Percentiles rank a stretch among this genome's conserved stretches.
Conservation (phyloP, 306 rosid species). For the Sicyos baderoa region DNA sequence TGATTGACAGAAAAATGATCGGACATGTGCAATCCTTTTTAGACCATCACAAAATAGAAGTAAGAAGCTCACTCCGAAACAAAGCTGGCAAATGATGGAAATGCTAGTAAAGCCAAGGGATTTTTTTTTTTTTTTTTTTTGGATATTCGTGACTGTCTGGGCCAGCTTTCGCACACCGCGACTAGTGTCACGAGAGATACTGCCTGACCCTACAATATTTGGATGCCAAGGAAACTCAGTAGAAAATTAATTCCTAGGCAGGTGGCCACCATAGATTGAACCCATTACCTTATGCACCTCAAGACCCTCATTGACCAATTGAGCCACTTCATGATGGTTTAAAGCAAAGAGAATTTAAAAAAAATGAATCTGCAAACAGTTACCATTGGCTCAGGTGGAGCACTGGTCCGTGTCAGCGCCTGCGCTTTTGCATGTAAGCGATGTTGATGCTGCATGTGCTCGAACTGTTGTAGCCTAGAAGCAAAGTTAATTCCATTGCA, state of each 20-base stretch:
- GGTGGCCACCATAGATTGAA: too few relatives aligned
- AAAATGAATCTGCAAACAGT: background rate
- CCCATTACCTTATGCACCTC: too few relatives aligned
- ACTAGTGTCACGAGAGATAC: too few relatives aligned
- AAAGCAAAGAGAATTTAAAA: too few relatives aligned
- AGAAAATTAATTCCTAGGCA: too few relatives aligned
- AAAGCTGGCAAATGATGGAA: background rate
- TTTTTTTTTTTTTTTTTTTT: too few relatives aligned
- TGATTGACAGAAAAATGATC: background rate
- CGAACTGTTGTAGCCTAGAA: slow-evolving; percentile 71
- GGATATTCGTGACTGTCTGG: too few relatives aligned
- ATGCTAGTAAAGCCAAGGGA: slow-evolving; percentile 2
- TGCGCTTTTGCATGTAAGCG: slow-evolving; percentile 47
- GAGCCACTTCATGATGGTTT: too few relatives aligned
- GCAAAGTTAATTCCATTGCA: slow-evolving; percentile 56
- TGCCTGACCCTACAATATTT: too few relatives aligned
- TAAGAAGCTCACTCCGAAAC: background rate
- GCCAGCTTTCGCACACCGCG: too few relatives aligned
- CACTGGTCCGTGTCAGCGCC: slow-evolving; percentile 26
- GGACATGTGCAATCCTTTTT: background rate
- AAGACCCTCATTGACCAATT: too few relatives aligned
- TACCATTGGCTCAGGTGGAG: slow-evolving; percentile 16
- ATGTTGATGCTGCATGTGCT: slow-evolving; percentile 68
- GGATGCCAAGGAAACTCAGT: too few relatives aligned
- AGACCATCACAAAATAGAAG: background rate